Evolutionary conservation across 129 eudicot species (phyloP).

Genomic region (Smallanthus sonchifolius): DNA sequence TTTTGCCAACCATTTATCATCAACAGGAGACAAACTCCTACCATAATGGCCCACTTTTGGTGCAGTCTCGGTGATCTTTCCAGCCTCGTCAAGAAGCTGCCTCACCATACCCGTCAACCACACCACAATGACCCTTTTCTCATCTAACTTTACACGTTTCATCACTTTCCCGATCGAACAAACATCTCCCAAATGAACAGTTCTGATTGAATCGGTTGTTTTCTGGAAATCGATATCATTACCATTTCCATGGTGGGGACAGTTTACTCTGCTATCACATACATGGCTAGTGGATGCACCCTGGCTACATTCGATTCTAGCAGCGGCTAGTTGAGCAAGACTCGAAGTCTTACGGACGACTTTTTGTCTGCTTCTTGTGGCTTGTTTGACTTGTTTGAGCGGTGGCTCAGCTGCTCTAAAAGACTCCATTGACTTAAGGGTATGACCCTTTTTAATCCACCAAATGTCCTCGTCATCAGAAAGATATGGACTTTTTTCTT

Average conservation of each 20-base stretch:
- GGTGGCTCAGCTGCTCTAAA: conserved; percentile 41
- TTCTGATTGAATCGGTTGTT: conserved; percentile 34
- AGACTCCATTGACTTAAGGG: conserved; percentile 25
- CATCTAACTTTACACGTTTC: conserved; percentile 58
- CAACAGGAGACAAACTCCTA: conserved; percentile 49
- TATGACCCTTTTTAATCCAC: conserved; percentile 75
- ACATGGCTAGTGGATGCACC: conserved; percentile 99
- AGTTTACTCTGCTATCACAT: conserved; percentile 71
- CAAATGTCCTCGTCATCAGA: conserved; percentile 79
- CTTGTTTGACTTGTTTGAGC: conserved; percentile 69
- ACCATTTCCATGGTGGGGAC: conserved; percentile 64
- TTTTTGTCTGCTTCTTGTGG: conserved; percentile 87
- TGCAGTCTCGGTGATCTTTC: conserved; percentile 40
- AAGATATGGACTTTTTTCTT: conserved; percentile 51
- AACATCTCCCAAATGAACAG: conserved; percentile 39
- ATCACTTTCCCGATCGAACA: conserved; percentile 59
- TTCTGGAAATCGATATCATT: conserved; percentile 49
- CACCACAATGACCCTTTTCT: conserved; percentile 57
- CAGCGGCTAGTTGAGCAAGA: conserved; percentile 87
- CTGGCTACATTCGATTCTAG: conserved; percentile 92
- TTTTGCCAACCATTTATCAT: conserved; percentile 43
- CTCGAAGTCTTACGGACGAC: conserved; percentile 83
- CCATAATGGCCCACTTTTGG: conserved; percentile 52
- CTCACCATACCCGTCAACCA: conserved; percentile 68
- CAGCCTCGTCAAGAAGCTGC: conserved; percentile 76